These are phyloP conservation scores for Amaranthus cruentus DNA, from an alignment of 148 eudicot species.

Conservation along the genomic window DNA sequence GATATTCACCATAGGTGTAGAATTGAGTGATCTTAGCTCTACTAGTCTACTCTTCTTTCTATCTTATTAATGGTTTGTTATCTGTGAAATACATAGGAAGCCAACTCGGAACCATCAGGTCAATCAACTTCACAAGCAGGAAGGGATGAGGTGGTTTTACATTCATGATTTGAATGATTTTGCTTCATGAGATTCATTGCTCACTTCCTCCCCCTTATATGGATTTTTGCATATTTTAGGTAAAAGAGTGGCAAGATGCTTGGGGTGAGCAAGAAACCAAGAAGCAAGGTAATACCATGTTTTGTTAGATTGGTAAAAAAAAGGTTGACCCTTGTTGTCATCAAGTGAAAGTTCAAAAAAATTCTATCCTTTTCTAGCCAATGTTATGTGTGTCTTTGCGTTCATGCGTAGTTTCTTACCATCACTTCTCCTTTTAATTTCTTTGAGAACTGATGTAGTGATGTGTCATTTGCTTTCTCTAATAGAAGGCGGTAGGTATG, in stretches of 20 bases:
- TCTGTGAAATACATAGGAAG: conserved; percentile 17
- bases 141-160: conserved; percentile 20
- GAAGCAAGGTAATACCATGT: conserved; percentile 17
- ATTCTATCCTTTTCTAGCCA: too few relatives aligned
- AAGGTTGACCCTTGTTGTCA: not conserved
- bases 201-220: not conserved
- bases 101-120: conserved; percentile 22
- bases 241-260: conserved; percentile 32
- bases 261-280: conserved; percentile 25
- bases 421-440: not conserved
- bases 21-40: not conserved
- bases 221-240: conserved; percentile 1
- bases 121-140: conserved; percentile 13
- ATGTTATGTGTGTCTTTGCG: not conserved
- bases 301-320: not conserved
- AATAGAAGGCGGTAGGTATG: too few relatives aligned
- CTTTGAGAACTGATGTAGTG: not conserved
- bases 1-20: not conserved
- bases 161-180: not conserved
- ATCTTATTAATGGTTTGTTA: conserved; percentile 6
- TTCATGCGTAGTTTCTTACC: not conserved
- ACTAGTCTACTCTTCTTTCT: not conserved
- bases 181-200: not conserved
- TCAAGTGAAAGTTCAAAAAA: not conserved
- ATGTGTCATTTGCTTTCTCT: too few relatives aligned